Evolutionary conservation across 2,329 filamentous ascomycete genomes (phyloP), one percentile per base, ranked within the genome.

Genomic region (Onygena corvina): DNA sequence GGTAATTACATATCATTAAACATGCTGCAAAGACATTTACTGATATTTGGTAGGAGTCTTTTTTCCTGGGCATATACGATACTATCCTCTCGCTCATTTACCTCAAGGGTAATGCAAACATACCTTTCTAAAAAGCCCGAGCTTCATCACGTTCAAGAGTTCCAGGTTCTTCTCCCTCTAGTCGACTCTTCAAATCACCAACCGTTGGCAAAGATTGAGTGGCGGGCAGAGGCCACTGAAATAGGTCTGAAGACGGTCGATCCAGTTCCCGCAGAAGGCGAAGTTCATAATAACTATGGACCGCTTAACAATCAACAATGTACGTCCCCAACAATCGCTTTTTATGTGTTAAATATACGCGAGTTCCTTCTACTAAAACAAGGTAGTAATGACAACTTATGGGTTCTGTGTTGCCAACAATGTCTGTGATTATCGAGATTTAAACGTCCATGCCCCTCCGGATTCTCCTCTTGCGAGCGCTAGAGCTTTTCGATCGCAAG

Each of bases 141-240:
- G 27, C 70, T 72, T 46, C 61, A 65, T 3, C 60, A 30, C 7
- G 21, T 72, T 3, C 77, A 83, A 47, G 76, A 79, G 57, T 81
- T 84, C 51, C 82, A 81, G 1, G 72, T 86, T 5, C 69, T 88
- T 3, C 70, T 86, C 29, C 84, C 84, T 1, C 68, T 86, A 2
- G 76, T 86, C 50, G 84, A 88, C 59, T 71, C 87, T 23, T 78
- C 77, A 8, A 88, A 88, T 59, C 84, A 88, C 59, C 75, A 76
- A 47, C 80, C 81, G 44, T 66, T 74, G 16, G 74, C 79, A 0
- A 66, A 72, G 35, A 74, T 80, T 1, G 64, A 70, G 35, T 87
- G 83, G 83, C 69, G 74, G 20, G 67, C 67, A 51, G 65, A 63
- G 1, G 57, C 60, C 5, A 55, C 62, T 48, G 62, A 63, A 52